A percentile compares a stretch with the other conserved stretches of the same genome.
Evolutionary conservation across 1,284 basidiomycete species (phyloP).

Genomic region (Ceratorhiza oryzae-sativae): DNA sequence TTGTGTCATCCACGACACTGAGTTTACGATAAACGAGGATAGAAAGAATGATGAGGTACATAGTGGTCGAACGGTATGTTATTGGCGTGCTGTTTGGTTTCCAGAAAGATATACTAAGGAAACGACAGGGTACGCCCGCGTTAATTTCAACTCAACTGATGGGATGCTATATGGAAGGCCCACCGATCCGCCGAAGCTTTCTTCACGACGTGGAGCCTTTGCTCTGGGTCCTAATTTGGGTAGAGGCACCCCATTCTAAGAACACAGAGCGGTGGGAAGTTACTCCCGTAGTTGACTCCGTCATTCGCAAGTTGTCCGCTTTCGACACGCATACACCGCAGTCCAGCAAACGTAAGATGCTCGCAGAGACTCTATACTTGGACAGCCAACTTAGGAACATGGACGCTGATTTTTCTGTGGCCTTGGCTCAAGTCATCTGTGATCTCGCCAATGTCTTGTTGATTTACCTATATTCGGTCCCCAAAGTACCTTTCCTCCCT

Average conservation of each 20-base stretch:
- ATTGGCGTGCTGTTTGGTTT: not conserved
- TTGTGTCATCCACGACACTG: not conserved
- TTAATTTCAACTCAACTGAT: conserved; percentile 5
- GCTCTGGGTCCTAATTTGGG: conserved; percentile 12
- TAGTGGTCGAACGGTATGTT: conserved; percentile 5
- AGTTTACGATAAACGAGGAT: conserved; percentile 3
- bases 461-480: not conserved
- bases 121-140: conserved; percentile 3
- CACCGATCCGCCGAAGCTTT: not conserved
- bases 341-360: not conserved
- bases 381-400: not conserved
- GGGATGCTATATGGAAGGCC: not conserved
- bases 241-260: not conserved
- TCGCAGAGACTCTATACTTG: not conserved
- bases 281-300: not conserved
- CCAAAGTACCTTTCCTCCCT: not conserved
- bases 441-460: not conserved
- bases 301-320: not conserved
- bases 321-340: not conserved
- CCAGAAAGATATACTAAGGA: not conserved
- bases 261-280: not conserved
- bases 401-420: not conserved
- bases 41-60: not conserved
- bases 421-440: not conserved
- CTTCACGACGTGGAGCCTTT: conserved; percentile 5